These are phyloP conservation scores for Cairneyella variabilis DNA, from an alignment of 495 filamentous ascomycete genomes.

Conservation along the genomic window DNA sequence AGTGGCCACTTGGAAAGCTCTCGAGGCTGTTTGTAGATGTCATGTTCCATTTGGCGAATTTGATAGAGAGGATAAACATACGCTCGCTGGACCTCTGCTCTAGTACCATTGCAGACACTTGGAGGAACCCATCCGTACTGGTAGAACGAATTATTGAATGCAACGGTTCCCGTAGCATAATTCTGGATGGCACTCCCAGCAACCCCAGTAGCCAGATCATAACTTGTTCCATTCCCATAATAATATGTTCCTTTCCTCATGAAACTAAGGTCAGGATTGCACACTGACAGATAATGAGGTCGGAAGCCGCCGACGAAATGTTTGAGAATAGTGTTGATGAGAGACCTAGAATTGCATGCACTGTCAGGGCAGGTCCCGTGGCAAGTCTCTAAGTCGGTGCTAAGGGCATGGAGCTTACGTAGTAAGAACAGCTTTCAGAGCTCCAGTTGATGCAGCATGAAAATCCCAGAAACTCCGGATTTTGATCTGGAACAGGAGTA, in stretches of 20 bases:
- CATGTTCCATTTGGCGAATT: conserved; percentile 31
- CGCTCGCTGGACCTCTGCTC: conserved; percentile 38
- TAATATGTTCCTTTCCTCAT: conserved; percentile 30
- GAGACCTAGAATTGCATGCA: conserved; percentile 17
- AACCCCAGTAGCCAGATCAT: too few species aligned
- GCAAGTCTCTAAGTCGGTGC: neutral
- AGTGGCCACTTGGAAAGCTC: conserved; percentile 60
- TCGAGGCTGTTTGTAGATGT: conserved; percentile 50
- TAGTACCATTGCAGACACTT: too few species aligned
- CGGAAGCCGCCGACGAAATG: conserved; percentile 54
- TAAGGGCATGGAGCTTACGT: neutral
- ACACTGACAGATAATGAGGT: conserved; percentile 55
- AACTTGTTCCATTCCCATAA: too few species aligned
- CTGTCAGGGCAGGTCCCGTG: neutral
- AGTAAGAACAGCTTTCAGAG: conserved; percentile 6
- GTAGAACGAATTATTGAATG: too few species aligned
- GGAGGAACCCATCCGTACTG: too few species aligned
- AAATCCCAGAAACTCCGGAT: conserved; percentile 5
- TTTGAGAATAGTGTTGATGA: conserved; percentile 56
- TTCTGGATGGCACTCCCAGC: conserved; percentile 35
- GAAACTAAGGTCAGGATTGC: conserved; percentile 45
- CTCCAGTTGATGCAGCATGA: neutral
- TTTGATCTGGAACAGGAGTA: conserved; percentile 6
- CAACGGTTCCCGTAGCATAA: conserved; percentile 46
- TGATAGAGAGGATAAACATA: conserved; percentile 25